Percentiles rank a stretch among this genome's conserved stretches.
Evolutionary conservation across 139 green algal genomes (phyloP).

Genomic region (Volvox africanus): DNA sequence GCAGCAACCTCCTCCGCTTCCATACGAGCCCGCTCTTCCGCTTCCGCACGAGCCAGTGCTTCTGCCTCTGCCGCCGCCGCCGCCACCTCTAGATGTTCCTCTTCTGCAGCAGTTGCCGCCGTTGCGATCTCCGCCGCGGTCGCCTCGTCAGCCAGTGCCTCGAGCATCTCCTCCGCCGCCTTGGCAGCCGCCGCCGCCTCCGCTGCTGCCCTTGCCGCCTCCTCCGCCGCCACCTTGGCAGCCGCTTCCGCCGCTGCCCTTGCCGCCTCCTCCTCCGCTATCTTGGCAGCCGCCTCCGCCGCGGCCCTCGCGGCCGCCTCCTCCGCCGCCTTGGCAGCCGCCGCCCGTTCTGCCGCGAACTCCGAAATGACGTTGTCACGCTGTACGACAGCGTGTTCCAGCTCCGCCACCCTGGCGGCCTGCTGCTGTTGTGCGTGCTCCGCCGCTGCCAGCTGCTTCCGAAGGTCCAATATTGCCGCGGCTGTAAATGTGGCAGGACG

Average conservation of each 20-base stretch:
- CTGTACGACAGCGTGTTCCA: constrained; percentile 16
- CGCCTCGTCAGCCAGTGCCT: neutral
- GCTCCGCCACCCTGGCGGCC: constrained; percentile 14
- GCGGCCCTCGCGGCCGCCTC: neutral
- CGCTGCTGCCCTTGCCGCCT: neutral
- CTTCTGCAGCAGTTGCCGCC: neutral
- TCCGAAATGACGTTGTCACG: neutral
- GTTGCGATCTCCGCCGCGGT: neutral
- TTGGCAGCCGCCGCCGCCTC: neutral
- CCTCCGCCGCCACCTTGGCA: neutral
- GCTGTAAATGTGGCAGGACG: neutral
- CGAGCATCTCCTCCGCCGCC: neutral
- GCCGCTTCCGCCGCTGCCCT: neutral
- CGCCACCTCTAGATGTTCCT: neutral
- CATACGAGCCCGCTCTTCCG: neutral
- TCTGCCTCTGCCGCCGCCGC: neutral
- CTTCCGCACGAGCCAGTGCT: too few species aligned
- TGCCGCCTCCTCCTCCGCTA: neutral
- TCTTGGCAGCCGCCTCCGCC: neutral
- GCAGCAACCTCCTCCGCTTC: neutral
- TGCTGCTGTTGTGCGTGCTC: neutral
- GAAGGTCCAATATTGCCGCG: neutral
- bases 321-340: neutral
- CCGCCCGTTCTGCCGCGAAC: neutral
- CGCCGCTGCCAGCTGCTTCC: neutral